These are phyloP conservation scores for Kazachstania taianensis DNA, from an alignment of 805 yeast genomes.

Conservation along the genomic window DNA sequence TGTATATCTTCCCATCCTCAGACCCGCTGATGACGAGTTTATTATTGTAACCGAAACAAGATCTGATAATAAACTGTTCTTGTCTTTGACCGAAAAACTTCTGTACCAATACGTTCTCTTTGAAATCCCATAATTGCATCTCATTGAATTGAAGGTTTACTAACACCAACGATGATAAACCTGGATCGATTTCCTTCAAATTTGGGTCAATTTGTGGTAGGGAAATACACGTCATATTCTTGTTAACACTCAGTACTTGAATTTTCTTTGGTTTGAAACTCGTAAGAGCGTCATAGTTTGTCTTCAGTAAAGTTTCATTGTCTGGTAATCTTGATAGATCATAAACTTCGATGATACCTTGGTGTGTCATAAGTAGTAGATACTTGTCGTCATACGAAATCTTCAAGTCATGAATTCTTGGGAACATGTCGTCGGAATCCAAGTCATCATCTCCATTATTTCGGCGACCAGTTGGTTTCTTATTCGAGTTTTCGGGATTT, in stretches of 20 bases:
- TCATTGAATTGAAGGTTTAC: slow-evolving; percentile 67
- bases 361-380: slow-evolving; percentile 56
- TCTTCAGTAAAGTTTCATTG: slow-evolving; percentile 8
- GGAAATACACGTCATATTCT: slow-evolving; percentile 55
- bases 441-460: background rate
- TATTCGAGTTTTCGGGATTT: background rate
- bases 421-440: slow-evolving; percentile 7
- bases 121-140: slow-evolving; percentile 71
- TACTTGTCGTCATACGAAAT: slow-evolving; percentile 54
- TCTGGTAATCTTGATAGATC: slow-evolving; percentile 31
- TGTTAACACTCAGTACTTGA: slow-evolving; percentile 42
- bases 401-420: slow-evolving; percentile 58
- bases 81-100: slow-evolving; percentile 68
- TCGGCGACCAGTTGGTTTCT: background rate
- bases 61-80: slow-evolving; percentile 56
- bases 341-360: slow-evolving; percentile 51
- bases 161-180: slow-evolving; percentile 32
- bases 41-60: slow-evolving; percentile 67
- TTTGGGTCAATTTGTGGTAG: slow-evolving; percentile 30
- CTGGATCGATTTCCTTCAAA: background rate
- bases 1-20: slow-evolving; percentile 66
- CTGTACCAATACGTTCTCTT: slow-evolving; percentile 44
- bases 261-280: slow-evolving; percentile 24
- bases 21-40: slow-evolving; percentile 70
- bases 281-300: slow-evolving; percentile 9